A percentile compares a stretch with the other conserved stretches of the same genome.
phyloP scores from a whole-genome alignment of 352 stramenopile genomes.

The Phytophthora fragariaefolia region DNA sequence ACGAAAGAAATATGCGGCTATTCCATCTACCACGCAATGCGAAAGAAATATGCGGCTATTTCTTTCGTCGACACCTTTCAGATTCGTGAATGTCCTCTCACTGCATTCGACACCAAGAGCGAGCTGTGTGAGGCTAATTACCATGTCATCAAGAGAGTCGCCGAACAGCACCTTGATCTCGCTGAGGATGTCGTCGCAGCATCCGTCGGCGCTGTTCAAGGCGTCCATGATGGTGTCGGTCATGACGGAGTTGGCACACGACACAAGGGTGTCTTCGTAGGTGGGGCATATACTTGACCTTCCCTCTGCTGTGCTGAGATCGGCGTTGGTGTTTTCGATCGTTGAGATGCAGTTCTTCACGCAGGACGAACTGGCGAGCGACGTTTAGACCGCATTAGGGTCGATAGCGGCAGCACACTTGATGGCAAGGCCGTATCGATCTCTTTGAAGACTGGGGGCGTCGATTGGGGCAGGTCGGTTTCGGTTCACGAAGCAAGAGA shows the following conservation, averaged over 20 bases:
- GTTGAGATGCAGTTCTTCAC: constrained; percentile 38
- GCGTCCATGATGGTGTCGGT: constrained; percentile 41
- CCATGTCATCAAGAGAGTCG: constrained; percentile 40
- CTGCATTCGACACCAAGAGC: constrained; percentile 40
- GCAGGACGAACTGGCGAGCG: constrained; percentile 16
- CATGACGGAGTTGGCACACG: constrained; percentile 37
- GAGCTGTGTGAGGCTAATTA: constrained; percentile 33
- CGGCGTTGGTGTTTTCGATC: constrained; percentile 11
- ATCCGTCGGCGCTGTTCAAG: constrained; percentile 27
- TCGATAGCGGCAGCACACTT: constrained; percentile 50
- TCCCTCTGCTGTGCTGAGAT: constrained; percentile 7
- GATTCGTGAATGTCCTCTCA: constrained; percentile 44
- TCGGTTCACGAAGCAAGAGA: constrained; percentile 6
- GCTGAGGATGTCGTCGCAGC: constrained; percentile 49
- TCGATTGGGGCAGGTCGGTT: constrained; percentile 15
- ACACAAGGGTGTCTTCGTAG: constrained; percentile 39
- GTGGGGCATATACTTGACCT: constrained; percentile 34
- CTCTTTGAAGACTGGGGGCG: constrained; percentile 28
- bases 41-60: constrained; percentile 42
- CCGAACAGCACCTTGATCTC: constrained; percentile 48
- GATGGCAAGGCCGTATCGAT: constrained; percentile 38
- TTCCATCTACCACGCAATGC: no score
- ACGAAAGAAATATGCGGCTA: constrained; percentile 42
- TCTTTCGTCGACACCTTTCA: constrained; percentile 35
- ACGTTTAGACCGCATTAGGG: constrained; percentile 27